Evolutionary conservation across 2,329 filamentous ascomycete genomes (phyloP), one percentile per base, ranked within the genome.

Genomic region (Aspergillus ochraceus): DNA sequence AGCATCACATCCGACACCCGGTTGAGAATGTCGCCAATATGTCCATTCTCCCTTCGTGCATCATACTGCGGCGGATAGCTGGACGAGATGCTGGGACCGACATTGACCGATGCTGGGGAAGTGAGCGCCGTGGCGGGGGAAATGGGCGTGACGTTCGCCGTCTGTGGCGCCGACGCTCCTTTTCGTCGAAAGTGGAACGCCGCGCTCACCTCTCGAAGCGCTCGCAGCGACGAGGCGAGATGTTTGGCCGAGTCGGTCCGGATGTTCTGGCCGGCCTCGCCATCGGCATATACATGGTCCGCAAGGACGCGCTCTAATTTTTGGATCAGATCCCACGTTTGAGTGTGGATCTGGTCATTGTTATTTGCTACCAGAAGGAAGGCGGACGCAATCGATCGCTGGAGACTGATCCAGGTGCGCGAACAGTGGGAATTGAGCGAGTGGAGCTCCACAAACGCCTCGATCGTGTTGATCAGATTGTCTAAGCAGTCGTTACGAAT

Each of bases 381-480:
- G 0, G 76, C 76, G 6, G 75, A 77, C 6, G 76, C 77, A 52
- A 79, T 75, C 2, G 72, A 72, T 32, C 77, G 69, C 61, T 79
- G 77, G 45, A 77, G 67, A 51, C 73, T 77, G 54, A 77, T 76
- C 77, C 77, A 79, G 9, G 73, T 77, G 6, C 77, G 74, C 3
- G 75, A 75, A 22, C 72, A 75, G 55, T 74, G 72, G 1, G 71
- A 66, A 55, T 71, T 74, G 57, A 75, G 68, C 17, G 66, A 65
- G 55, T 77, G 73, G 49, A 87, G 68, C 36, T 84, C 84, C 4
- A 86, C 79, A 68, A 85, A 87, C 0, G 84, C 82, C 60, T 84
- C 82, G 26, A 86, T 80, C 0, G 83, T 83, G 52, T 65, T 77
- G 53, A 81, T 78, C 12, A 86, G 73, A 61, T 80, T 83, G 59